Evolutionary conservation across 208 protist genomes (phyloP).

Genomic region (Crithidia fasciculata): DNA sequence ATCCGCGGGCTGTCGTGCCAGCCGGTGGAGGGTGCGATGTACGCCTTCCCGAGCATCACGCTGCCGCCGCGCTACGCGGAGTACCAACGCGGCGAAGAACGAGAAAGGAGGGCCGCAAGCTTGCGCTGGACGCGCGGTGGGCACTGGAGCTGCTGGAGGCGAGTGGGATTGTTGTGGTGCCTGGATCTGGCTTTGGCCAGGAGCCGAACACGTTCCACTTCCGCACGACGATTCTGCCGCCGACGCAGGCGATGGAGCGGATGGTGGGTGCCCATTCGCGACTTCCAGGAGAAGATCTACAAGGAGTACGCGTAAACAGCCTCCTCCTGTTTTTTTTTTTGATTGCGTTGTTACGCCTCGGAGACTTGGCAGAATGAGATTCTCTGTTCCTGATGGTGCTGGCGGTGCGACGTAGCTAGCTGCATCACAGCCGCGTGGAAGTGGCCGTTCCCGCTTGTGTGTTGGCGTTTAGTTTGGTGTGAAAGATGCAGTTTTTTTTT

Average conservation of each 20-base stretch:
- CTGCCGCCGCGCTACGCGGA: conserved; percentile 85
- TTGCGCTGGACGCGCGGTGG: conserved; percentile 95
- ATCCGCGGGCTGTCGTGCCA: conserved; percentile 95
- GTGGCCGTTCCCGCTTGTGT: too few species aligned
- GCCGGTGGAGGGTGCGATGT: conserved; percentile 96
- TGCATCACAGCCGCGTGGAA: too few species aligned
- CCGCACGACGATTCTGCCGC: conserved; percentile 99
- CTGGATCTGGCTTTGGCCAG: conserved; percentile 97
- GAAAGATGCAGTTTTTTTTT: too few species aligned
- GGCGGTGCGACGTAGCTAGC: too few species aligned
- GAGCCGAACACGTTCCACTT: conserved; percentile 97
- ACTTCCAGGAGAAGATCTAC: conserved; percentile 75
- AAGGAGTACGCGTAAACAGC: conserved; percentile 39
- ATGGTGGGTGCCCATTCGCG: conserved; percentile 72
- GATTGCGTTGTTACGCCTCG: neutral
- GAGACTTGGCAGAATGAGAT: too few species aligned
- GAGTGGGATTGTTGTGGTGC: conserved; percentile 96
- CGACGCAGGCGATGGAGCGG: conserved; percentile 95
- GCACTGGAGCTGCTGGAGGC: conserved; percentile 95
- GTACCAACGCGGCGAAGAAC: conserved; percentile 65
- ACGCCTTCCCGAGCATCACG: conserved; percentile 97
- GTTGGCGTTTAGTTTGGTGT: too few species aligned
- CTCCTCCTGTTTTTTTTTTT: neutral
- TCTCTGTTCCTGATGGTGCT: too few species aligned
- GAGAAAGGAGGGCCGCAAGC: conserved; percentile 63